These are phyloP conservation scores for Salvia miltiorrhiza DNA, from an alignment of 257 asterid species.

Conservation along the genomic window DNA sequence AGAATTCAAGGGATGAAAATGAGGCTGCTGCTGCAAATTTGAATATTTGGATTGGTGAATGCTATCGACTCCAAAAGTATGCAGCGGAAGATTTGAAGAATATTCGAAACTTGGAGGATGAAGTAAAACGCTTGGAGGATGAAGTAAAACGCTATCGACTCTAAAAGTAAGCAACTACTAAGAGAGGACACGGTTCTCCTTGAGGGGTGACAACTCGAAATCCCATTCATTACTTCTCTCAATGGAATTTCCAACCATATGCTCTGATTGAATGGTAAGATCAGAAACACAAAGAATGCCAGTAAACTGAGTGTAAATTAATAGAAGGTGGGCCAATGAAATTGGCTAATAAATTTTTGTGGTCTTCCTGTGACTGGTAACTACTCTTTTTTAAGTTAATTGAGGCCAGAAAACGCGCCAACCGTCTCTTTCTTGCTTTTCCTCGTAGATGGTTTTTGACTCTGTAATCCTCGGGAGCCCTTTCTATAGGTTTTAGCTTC, in stretches of 20 bases:
- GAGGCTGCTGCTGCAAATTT: no score
- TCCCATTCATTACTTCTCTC: constrained; percentile 22
- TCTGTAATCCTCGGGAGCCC: no score
- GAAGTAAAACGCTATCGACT: no score
- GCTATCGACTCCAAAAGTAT: no score
- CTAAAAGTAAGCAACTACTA: constrained; percentile 73
- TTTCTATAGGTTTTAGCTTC: constrained; percentile 35
- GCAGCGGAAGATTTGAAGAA: no score
- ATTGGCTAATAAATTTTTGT: constrained; percentile 38
- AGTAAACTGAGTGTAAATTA: constrained; percentile 39
- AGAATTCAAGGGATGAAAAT: no score
- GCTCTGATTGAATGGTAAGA: constrained; percentile 29
- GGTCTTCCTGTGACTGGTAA: constrained; percentile 54
- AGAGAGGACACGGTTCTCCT: constrained; percentile 20
- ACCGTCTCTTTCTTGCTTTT: constrained; percentile 29
- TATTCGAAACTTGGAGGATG: no score
- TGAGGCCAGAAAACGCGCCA: constrained; percentile 33
- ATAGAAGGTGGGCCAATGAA: constrained; percentile 38
- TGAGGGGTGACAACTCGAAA: constrained; percentile 26
- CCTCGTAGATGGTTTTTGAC: constrained; percentile 33
- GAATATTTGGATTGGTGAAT: no score
- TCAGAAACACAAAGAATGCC: constrained; percentile 29
- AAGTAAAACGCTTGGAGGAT: no score
- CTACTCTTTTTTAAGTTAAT: constrained; percentile 35
- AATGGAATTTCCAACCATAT: constrained; percentile 30